Percentiles rank a stretch among this genome's conserved stretches.
phyloP scores from a whole-genome alignment of 768 basidiomycete species.

The Suillus paluster region DNA sequence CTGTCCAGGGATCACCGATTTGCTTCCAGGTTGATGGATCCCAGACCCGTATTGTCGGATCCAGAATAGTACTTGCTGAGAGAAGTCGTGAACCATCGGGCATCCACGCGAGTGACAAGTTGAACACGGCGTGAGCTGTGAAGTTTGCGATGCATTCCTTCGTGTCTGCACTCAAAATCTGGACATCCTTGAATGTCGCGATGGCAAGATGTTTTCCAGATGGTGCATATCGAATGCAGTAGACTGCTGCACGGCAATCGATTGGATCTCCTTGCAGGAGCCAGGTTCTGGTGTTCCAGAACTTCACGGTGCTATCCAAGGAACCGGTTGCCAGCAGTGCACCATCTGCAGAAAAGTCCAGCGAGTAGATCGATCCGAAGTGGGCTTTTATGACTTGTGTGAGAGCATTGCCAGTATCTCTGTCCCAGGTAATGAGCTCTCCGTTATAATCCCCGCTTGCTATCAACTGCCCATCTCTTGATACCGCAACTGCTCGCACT shows the following conservation, averaged over 20 bases:
- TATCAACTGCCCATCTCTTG: not conserved
- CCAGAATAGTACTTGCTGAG: not conserved
- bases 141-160: not conserved
- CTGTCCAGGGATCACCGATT: not conserved
- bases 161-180: not conserved
- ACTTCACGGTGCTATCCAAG: not conserved
- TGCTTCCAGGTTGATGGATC: constrained; percentile 1
- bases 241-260: not conserved
- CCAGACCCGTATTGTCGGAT: not conserved
- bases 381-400: constrained; percentile 3
- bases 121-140: not conserved
- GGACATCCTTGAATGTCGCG: not conserved
- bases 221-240: not conserved
- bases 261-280: not conserved
- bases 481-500: not conserved
- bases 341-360: not conserved
- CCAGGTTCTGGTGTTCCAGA: not conserved
- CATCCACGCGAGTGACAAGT: not conserved
- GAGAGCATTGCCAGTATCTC: not conserved
- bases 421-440: not conserved
- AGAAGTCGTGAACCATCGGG: not conserved
- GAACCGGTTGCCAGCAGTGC: not conserved
- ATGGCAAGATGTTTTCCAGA: not conserved
- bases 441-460: not conserved
- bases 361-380: not conserved